phyloP scores from a whole-genome alignment of 1,284 basidiomycete genomes.

The Ceratorhiza oryzae-sativae region DNA sequence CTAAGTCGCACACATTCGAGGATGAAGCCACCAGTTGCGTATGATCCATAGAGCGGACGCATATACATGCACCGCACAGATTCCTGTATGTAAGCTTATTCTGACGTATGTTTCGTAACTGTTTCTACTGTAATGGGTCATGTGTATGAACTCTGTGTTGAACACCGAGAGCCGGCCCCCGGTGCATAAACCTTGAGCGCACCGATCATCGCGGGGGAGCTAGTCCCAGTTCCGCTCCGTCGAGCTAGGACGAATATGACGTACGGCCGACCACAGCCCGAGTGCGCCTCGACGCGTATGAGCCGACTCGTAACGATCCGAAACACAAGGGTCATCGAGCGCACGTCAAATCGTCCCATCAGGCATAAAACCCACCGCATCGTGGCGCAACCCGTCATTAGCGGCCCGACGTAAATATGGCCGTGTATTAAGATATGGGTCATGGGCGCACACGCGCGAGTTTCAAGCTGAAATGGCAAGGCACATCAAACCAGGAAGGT shows the following conservation, averaged over 20 bases:
- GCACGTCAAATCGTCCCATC: not conserved
- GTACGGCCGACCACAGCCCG: not conserved
- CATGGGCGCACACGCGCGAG: not conserved
- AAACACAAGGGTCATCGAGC: constrained; percentile 14
- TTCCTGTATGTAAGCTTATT: not conserved
- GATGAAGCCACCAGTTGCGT: too few species aligned
- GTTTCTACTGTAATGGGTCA: not conserved
- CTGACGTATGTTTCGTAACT: not conserved
- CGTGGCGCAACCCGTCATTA: too few species aligned
- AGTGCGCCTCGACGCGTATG: not conserved
- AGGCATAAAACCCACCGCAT: not conserved
- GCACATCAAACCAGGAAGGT: not conserved
- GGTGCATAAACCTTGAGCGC: not conserved
- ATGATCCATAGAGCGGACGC: too few species aligned
- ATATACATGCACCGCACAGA: not conserved
- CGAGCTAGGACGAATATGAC: not conserved
- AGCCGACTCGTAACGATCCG: not conserved
- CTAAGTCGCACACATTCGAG: not conserved
- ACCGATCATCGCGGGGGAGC: constrained; percentile 2
- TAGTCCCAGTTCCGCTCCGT: not conserved
- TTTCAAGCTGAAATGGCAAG: not conserved
- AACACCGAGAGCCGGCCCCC: not conserved
- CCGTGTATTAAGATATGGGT: too few species aligned
- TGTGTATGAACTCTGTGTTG: not conserved
- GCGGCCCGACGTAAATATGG: too few species aligned